Evolutionary conservation across 495 filamentous ascomycete species (phyloP), one percentile per base, ranked within the genome.

Genomic region (Extremus antarcticus): DNA sequence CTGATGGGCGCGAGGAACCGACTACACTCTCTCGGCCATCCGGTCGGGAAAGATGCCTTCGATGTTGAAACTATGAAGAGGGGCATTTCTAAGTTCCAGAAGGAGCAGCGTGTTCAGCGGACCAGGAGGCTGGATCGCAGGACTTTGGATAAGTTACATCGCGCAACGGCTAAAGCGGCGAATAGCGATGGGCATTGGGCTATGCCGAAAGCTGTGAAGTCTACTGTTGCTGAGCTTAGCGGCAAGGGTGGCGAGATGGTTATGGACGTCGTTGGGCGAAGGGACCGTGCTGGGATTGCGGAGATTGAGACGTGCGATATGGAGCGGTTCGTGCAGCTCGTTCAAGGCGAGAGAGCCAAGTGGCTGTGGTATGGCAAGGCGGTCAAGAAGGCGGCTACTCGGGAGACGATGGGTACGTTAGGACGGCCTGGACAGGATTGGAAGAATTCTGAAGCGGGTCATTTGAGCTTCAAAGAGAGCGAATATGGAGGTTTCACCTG

Each of bases 211-310:
- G 90, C 91, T 17, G 87, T 98, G 56, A 97, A 96, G 64, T 94
- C 88, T 7, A 95, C 91, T 1, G 84, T 96, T 56, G 90, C 87
- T 8, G 92, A 97, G 67, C 79, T 98, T 29, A 85, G 88, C 56
- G 92, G 92, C n/a, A 95, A 96, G 67, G 85, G 91, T 43, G 88
- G 88, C 29, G 89, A 95, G 63, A 86, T 96, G 75, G 84, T 94
- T 46, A 88, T 92, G 73, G 88, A 85, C 3, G 92, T 91, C 83
- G 88, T 94, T 15, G 85, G 87, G n/a, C 84, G 83, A 22, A 78
- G 83, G 32, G 90, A 94, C 57, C 91, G 92, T 68, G 88, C 79
- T 38, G 85, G 88, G 24, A 94, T 95, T 63, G 88, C 85, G 16
- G 91, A 92, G 56, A 80, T 97, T 32, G 92, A 98, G 70, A 96